Evolutionary conservation across 2,329 filamentous ascomycete species (phyloP), one percentile per base, ranked within the genome.

Genomic region (Didymella keratinophila): DNA sequence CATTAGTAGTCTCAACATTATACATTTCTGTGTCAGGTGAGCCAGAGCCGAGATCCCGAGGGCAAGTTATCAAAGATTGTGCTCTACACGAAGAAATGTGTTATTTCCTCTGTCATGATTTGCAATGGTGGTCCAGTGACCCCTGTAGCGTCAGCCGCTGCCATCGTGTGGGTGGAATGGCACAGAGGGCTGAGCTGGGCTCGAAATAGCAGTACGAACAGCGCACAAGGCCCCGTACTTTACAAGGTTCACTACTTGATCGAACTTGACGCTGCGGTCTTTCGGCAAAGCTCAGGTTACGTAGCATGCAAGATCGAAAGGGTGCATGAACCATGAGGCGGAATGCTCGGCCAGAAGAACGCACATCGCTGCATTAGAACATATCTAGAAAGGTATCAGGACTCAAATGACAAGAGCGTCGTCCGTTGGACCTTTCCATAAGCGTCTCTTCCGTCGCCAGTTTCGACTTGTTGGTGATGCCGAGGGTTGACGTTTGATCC

Each of bases 381-480:
- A 59, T 58, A 9, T 61, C 61, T 66, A 63, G 39, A 54, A 32
- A 12, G 20, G 27, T n/a, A 32, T 39, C 25, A 4, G 3, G n/a
- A 12, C 43, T 60, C 36, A 63, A 52, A 60, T 53, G 46, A 32
- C 21, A 44, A 48, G 16, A 48, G 61, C 41, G 59, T 68, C 62
- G 11, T 64, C 64, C 48, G 47, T 58, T 16, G 43, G 43, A 12
- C 60, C 61, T 34, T 65, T 51, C 71, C 72, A 75, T 68, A 75
- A 44, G 20, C 73, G 63, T 60, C 74, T 66, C 66, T 75, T 77
- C 53, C 74, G 66, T 41, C 73, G 71, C 74, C 74, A 76, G 42
- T 69, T 66, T 12, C 69, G 68, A 58, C 52, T 71, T 42, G 63
- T 66, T n/a, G 54, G 61, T 9, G 59, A 42, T n/a, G 61, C 43